phyloP scores from a whole-genome alignment of 2,329 filamentous ascomycete genomes.

The Alternaria solani region DNA sequence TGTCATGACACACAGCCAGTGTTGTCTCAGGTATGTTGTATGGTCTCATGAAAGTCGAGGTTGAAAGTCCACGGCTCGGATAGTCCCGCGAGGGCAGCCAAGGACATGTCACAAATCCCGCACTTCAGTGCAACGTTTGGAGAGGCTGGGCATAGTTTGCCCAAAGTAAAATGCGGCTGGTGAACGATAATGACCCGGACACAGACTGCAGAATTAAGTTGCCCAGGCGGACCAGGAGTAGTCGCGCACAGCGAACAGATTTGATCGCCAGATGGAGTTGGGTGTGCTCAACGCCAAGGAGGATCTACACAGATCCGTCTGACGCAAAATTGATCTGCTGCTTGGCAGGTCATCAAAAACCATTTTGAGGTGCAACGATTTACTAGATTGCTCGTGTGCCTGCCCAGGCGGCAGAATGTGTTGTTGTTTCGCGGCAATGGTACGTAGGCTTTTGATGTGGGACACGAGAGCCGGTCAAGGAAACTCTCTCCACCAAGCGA shows the following conservation, averaged over 20 bases:
- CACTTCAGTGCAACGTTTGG: conserved; percentile 8
- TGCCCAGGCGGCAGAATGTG: conserved; percentile 18
- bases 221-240: conserved; percentile 18
- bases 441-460: not conserved
- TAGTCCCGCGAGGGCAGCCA: not conserved
- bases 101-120: conserved; percentile 10
- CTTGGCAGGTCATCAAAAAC: conserved; percentile 13
- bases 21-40: not conserved
- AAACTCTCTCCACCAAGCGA: conserved; percentile 20
- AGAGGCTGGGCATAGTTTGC: conserved; percentile 14
- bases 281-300: conserved; percentile 23
- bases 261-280: conserved; percentile 12
- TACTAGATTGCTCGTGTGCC: conserved; percentile 8
- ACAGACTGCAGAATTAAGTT: conserved; percentile 11
- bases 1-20: not conserved
- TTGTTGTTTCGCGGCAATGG: conserved; percentile 3
- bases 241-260: conserved; percentile 12
- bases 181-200: conserved; percentile 10
- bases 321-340: conserved; percentile 21
- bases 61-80: conserved; percentile 2
- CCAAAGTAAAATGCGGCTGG: not conserved
- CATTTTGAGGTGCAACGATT: conserved; percentile 4
- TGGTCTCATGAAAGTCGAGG: not conserved
- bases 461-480: conserved; percentile 1
- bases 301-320: conserved; percentile 21